Evolutionary conservation across 108 stramenopile genomes (phyloP).

Genomic region (Discostella pseudostelligera): DNA sequence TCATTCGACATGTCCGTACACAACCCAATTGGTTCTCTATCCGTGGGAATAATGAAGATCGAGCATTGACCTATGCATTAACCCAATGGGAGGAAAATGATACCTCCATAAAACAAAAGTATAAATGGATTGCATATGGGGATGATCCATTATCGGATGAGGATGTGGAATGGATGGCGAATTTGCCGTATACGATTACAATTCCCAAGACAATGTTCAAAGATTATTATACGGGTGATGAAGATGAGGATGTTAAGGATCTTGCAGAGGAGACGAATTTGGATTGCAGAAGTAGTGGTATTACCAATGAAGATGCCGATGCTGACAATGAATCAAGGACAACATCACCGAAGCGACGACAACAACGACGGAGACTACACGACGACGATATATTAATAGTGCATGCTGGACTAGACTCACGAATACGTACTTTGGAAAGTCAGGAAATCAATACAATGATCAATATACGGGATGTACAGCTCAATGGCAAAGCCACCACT

Average conservation of each 20-base stretch:
- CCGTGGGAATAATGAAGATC: slow-evolving; percentile 91
- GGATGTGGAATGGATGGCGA: slow-evolving; percentile 68
- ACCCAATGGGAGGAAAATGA: slow-evolving; percentile 34
- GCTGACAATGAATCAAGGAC: too few relatives aligned
- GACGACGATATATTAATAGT: slow-evolving; percentile 41
- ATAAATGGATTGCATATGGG: slow-evolving; percentile 48
- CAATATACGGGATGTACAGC: slow-evolving; percentile 51
- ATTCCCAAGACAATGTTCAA: slow-evolving; percentile 38
- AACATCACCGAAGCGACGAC: too few relatives aligned
- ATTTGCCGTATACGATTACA: slow-evolving; percentile 71
- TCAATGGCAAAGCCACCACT: not conserved
- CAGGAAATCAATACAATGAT: slow-evolving; percentile 57
- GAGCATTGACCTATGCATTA: slow-evolving; percentile 67
- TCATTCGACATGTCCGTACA: slow-evolving; percentile 57
- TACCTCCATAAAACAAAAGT: slow-evolving; percentile 40
- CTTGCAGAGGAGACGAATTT: too few relatives aligned
- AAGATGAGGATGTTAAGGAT: slow-evolving; percentile 26
- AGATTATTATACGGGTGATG: not conserved
- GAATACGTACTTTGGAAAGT: slow-evolving; percentile 38
- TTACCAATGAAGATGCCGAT: too few relatives aligned
- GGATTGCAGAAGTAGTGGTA: too few relatives aligned
- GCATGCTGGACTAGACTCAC: slow-evolving; percentile 66
- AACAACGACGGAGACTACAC: too few relatives aligned
- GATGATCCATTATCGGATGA: slow-evolving; percentile 49
- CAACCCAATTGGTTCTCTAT: slow-evolving; percentile 64